Percentiles rank a stretch among this genome's conserved stretches.
Conservation (phyloP, 306 rosid genomes). For the Quercus cerris region DNA sequence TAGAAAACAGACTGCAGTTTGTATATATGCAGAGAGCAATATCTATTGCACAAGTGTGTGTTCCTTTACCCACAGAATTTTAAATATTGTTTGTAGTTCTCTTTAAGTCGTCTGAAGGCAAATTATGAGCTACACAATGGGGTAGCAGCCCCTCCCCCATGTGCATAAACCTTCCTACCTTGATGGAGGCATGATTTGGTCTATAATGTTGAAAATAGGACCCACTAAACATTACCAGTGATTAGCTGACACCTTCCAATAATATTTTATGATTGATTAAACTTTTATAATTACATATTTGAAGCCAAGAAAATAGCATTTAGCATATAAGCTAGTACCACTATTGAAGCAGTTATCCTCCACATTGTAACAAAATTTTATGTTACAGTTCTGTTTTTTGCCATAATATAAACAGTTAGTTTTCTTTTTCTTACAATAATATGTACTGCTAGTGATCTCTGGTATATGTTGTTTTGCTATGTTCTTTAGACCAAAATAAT, state of each 20-base stretch:
- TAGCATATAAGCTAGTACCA: too few species aligned
- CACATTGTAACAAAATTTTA: too few species aligned
- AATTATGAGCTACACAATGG: not conserved
- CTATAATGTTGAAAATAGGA: not conserved
- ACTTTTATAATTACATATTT: not conserved
- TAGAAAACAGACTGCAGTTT: not conserved
- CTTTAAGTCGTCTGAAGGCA: not conserved
- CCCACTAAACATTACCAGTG: not conserved
- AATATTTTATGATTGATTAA: not conserved
- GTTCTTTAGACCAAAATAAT: not conserved
- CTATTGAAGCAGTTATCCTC: too few species aligned
- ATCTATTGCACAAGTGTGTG: not conserved
- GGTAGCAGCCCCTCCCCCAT: not conserved
- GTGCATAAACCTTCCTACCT: not conserved
- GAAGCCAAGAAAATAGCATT: not conserved
- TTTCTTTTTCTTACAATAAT: too few species aligned
- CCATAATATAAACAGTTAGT: too few species aligned
- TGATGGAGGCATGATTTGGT: not conserved
- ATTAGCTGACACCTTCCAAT: not conserved
- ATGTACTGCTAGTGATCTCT: not conserved
- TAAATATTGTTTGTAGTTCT: not conserved
- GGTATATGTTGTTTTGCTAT: not conserved
- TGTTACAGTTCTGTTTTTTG: too few species aligned
- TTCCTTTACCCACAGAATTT: not conserved
- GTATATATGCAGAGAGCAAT: not conserved